Percentiles rank a stretch among this genome's conserved stretches.
These are phyloP conservation scores for Elsinoe fawcettii DNA, from an alignment of 2,329 filamentous ascomycete genomes.

Conservation along the genomic window DNA sequence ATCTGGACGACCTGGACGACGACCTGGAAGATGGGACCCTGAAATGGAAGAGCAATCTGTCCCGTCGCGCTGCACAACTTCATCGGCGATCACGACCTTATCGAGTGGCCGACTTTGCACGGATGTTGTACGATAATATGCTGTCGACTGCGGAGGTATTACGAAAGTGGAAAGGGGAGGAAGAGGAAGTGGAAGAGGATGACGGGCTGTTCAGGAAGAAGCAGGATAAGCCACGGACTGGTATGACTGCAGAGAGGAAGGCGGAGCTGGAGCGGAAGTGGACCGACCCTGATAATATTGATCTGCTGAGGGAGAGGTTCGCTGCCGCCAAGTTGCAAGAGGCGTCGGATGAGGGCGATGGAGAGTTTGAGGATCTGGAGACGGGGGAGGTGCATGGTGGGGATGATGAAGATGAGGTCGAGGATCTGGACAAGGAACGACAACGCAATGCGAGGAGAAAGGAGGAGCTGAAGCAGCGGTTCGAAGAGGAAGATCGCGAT, in stretches of 20 bases:
- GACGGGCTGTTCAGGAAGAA: conserved; percentile 56
- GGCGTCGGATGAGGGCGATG: conserved; percentile 64
- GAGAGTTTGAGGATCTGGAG: conserved; percentile 79
- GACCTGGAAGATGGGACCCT: conserved; percentile 65
- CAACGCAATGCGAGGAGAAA: conserved; percentile 85
- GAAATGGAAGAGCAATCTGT: conserved; percentile 83
- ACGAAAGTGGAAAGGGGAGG: conserved; percentile 59
- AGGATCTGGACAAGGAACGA: conserved; percentile 73
- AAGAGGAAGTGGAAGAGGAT: conserved; percentile 54
- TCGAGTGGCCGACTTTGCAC: conserved; percentile 72
- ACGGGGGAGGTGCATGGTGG: conserved; percentile 53
- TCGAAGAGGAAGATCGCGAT: conserved; percentile 97
- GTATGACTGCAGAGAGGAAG: conserved; percentile 61
- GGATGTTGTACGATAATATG: conserved; percentile 79
- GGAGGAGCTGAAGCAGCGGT: conserved; percentile 86
- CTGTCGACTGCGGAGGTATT: conserved; percentile 69
- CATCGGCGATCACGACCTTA: conserved; percentile 65
- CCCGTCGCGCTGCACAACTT: conserved; percentile 62
- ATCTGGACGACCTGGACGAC: too few relatives aligned
- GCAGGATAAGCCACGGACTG: conserved; percentile 56
- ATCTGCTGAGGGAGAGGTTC: conserved; percentile 66
- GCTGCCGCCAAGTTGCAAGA: conserved; percentile 52
- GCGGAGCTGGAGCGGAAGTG: conserved; percentile 73
- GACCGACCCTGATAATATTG: conserved; percentile 70
- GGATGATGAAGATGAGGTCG: conserved; percentile 33